phyloP scores from a whole-genome alignment of 495 filamentous ascomycete species.

The Aspergillus mulundensis region DNA sequence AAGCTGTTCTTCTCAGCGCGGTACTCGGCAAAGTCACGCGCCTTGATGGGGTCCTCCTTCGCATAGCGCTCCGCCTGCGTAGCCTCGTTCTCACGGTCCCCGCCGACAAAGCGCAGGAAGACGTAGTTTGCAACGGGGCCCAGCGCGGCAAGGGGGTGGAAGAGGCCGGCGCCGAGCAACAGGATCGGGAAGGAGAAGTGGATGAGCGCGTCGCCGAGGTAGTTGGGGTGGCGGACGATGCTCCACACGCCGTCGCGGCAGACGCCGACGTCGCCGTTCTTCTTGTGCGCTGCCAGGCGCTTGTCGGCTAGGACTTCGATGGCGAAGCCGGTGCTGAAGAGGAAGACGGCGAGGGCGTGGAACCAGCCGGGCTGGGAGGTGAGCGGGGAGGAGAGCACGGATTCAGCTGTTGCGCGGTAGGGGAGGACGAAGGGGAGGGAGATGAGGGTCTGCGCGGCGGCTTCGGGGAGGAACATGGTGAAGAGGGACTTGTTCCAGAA shows the following conservation, averaged over 20 bases:
- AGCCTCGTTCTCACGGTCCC: conserved; percentile 51
- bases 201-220: conserved; percentile 53
- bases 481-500: conserved; percentile 52
- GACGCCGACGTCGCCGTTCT: conserved; percentile 26
- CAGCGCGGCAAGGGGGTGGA: conserved; percentile 49
- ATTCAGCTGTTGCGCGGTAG: conserved; percentile 31
- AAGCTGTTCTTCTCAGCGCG: conserved; percentile 52
- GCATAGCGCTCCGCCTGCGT: conserved; percentile 48
- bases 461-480: conserved; percentile 51
- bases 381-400: conserved; percentile 1
- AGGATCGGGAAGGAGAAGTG: conserved; percentile 35
- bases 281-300: conserved; percentile 41
- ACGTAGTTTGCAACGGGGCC: conserved; percentile 55
- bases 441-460: conserved; percentile 48
- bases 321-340: conserved; percentile 51
- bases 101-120: conserved; percentile 52
- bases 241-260: conserved; percentile 55
- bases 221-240: conserved; percentile 58
- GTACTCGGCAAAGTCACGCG: conserved; percentile 45
- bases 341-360: conserved; percentile 46
- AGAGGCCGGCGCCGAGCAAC: conserved; percentile 46
- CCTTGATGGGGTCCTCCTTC: conserved; percentile 43
- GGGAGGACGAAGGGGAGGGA: conserved; percentile 52
- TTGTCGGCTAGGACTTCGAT: conserved; percentile 52
- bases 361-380: conserved; percentile 14